Evolutionary conservation across 2,329 filamentous ascomycete genomes (phyloP), one percentile per base, ranked within the genome.

Genomic region (Hypoxylon rubiginosum): DNA sequence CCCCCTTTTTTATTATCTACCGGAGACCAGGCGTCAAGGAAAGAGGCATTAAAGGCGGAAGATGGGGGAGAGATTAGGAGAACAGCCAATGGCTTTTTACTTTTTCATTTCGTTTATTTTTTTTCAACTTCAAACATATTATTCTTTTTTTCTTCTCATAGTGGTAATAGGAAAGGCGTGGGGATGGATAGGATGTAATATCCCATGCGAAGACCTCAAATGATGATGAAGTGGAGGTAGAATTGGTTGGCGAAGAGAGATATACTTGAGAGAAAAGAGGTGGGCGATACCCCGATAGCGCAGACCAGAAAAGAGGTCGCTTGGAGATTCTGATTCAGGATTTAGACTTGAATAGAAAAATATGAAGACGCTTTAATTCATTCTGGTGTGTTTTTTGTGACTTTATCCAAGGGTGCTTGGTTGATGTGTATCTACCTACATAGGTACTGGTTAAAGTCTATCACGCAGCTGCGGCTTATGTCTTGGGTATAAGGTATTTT

Each of bases 251-350:
- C 2, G 50, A 21, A n/a, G 36, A 49, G 4, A 26, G 6, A 24
- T 21, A 36, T n/a, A n/a, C n/a, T n/a, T n/a, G n/a, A n/a, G n/a
- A 24, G 11, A 21, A 54, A n/a, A 41, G 62, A 49, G 55, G 58
- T 54, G 66, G 48, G 56, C 62, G 66, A 68, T 68, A 68, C 66
- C 62, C 49, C 66, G 56, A 68, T 68, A 66, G 66, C 59, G 58
- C 62, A 52, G 62, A 58, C 61, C 54, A 57, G 62, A 59, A n/a
- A n/a, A n/a, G n/a, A 62, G 39, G 58, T 57, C 36, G 30, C 26
- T 17, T 62, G 6, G 21, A 17, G 41, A 36, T 51, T 60, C 52
- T 51, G 34, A 43, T 32, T 56, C 28, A 32, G 21, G 13, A 41
- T 2, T 34, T 34, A 34, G 30, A 34, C 24, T 34, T 55, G 61